Base-by-base conservation (phyloP, 192 early-diverging fungal genomes). In the Podila epicladia region DNA sequence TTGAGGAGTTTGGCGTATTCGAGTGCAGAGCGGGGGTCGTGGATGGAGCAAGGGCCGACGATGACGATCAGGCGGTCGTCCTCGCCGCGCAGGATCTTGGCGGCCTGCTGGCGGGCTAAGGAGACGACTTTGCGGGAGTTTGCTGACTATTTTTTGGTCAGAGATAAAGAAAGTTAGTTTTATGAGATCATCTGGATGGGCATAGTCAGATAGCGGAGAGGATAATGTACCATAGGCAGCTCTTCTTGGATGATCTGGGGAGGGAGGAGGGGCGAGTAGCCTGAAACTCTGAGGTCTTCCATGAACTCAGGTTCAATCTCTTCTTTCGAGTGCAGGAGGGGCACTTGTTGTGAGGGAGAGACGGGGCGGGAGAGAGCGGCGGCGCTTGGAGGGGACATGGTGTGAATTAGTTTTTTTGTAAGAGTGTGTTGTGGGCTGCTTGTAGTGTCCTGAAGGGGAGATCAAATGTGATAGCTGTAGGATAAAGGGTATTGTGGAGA, bases 31-130 rank as follows among this genome's bases (percentile, higher is more conserved):
- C 91, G 77, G 24, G 92, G 87, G 77, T 99, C 94, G 86, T 99
- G 97, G 82, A 99, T 99, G 17, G 95, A 97, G 84, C 97, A 99
- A 12, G 97, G 97, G 9, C 97, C 97, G 24, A 97, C 95, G 48
- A 99, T 90, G 13, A 96, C 90, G 33, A 99, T 87, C 9, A 99
- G 87, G 51, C 95, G 88, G 85, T 99, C 96, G 72, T 96, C 95
- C 41, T 89, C 80, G 32, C 92, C 91, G 38, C 89, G 87, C 63
- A 99, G 83, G 65, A 97, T 94, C 61, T 89, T 86, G 61, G 89
- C 89, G 49, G 92, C 89, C 65, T 92, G 85, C 64, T 89, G 83
- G 66, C 92, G 91, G 3, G 85, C 82, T 26, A 80, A 49, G 2
- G 83, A 84, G 53, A 88, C 75, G n/a, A 82, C 82, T 66, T 83